A percentile compares a stretch with the other conserved stretches of the same genome.
Evolutionary conservation across 1,139 yeast genomes (phyloP).

Genomic region (Geotrichum fermentans): DNA sequence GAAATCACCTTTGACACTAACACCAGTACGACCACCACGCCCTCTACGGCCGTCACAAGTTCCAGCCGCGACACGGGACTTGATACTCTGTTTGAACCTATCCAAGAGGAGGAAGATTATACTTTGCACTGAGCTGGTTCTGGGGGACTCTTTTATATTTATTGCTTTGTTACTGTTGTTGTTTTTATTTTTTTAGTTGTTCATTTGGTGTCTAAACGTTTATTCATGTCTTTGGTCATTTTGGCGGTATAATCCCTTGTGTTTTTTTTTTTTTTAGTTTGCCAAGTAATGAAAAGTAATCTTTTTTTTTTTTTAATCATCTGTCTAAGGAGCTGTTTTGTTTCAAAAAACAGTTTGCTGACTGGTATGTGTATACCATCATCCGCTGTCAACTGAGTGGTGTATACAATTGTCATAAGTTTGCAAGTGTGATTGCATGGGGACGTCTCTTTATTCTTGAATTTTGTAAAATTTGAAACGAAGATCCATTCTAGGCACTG

Average conservation of each 20-base stretch:
- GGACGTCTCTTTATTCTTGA: too few species aligned
- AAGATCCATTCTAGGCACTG: too few species aligned
- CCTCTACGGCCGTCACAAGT: neutral
- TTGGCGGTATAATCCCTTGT: neutral
- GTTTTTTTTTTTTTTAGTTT: neutral
- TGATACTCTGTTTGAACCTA: conserved; percentile 13
- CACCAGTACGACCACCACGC: neutral
- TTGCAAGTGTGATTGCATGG: too few species aligned
- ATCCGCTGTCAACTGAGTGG: too few species aligned
- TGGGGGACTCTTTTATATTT: neutral
- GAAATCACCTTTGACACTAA: neutral
- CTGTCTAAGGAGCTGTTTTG: neutral
- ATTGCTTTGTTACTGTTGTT: neutral
- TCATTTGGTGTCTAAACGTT: neutral
- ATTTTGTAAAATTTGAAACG: too few species aligned
- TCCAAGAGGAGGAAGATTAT: conserved; percentile 14
- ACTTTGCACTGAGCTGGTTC: neutral
- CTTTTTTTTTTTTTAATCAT: too few species aligned
- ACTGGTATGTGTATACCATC: neutral
- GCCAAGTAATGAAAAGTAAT: neutral
- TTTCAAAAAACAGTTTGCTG: neutral
- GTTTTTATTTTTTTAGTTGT: conserved; percentile 1
- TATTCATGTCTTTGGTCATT: neutral
- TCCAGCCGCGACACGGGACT: neutral
- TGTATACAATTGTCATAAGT: too few species aligned